phyloP scores from a whole-genome alignment of 495 filamentous ascomycete genomes.

The Penicillium odoratum region DNA sequence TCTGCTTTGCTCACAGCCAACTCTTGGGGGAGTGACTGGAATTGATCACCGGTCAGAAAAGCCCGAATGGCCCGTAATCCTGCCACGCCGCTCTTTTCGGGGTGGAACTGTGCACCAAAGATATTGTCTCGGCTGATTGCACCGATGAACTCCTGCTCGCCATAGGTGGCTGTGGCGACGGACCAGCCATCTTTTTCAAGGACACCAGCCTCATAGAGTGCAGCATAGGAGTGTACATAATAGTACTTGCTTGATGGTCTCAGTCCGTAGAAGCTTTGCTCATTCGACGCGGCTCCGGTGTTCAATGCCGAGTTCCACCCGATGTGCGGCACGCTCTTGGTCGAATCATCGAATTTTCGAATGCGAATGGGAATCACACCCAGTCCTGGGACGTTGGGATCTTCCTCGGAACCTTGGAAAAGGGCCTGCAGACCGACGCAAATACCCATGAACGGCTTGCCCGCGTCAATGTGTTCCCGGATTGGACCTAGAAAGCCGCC shows the following conservation, averaged over 20 bases:
- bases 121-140: slow-evolving; percentile 82
- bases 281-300: slow-evolving; percentile 44
- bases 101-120: slow-evolving; percentile 94
- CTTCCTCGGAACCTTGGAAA: slow-evolving; percentile 81
- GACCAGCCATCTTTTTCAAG: slow-evolving; percentile 81
- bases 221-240: slow-evolving; percentile 94
- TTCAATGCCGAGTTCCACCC: slow-evolving; percentile 91
- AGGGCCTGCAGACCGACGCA: slow-evolving; percentile 93
- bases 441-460: slow-evolving; percentile 97
- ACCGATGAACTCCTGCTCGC: slow-evolving; percentile 87
- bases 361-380: slow-evolving; percentile 70
- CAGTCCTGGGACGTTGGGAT: slow-evolving; percentile 66
- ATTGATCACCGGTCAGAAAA: slow-evolving; percentile 69
- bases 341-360: slow-evolving; percentile 68
- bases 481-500: slow-evolving; percentile 83
- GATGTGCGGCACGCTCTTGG: slow-evolving; percentile 94
- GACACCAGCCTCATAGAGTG: slow-evolving; percentile 67
- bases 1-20: slow-evolving; percentile 37
- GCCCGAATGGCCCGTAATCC: slow-evolving; percentile 81
- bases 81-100: slow-evolving; percentile 92
- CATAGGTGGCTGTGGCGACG: slow-evolving; percentile 84
- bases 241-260: slow-evolving; percentile 88
- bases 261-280: slow-evolving; percentile 69
- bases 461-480: slow-evolving; percentile 72
- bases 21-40: slow-evolving; percentile 41